Conservation (phyloP, 1,284 basidiomycete genomes). For the Papiliotrema laurentii region DNA sequence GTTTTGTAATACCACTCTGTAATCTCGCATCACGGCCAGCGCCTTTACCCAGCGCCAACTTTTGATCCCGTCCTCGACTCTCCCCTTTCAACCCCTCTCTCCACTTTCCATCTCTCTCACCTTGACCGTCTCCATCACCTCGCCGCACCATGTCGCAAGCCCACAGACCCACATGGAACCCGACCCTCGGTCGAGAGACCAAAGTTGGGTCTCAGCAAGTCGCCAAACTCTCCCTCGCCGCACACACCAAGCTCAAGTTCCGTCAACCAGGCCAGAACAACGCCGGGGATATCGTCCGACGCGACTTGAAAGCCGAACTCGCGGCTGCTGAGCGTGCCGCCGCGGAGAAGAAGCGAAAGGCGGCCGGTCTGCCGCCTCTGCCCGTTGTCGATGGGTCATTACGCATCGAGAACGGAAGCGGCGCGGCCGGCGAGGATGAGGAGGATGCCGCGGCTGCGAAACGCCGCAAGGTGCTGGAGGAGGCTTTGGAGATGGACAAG, state of each 20-base stretch:
- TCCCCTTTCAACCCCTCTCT: background rate
- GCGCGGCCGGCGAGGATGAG: conserved; percentile 56
- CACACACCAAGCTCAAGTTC: conserved; percentile 94
- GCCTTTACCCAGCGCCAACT: background rate
- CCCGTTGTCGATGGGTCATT: conserved; percentile 19
- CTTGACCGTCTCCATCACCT: no score
- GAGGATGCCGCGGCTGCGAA: conserved; percentile 66
- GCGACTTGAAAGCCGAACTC: conserved; percentile 77
- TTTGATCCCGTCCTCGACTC: background rate
- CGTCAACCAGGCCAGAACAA: conserved; percentile 83
- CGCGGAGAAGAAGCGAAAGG: conserved; percentile 80
- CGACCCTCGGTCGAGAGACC: conserved; percentile 46
- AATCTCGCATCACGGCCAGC: background rate
- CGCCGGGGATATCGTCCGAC: conserved; percentile 64
- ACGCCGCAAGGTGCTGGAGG: conserved; percentile 72
- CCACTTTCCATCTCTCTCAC: no score
- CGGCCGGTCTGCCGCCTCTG: conserved; percentile 57
- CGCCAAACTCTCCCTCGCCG: conserved; percentile 82
- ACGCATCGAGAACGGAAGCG: conserved; percentile 25
- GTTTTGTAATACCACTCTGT: background rate
- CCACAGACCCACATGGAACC: conserved; percentile 49
- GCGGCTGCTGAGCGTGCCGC: conserved; percentile 76
- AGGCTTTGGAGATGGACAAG: conserved; percentile 76
- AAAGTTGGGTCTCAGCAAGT: conserved; percentile 84
- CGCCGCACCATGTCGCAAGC: conserved; percentile 45